Evolutionary conservation across 352 stramenopile genomes (phyloP).

Genomic region (Phytophthora cryptogea): DNA sequence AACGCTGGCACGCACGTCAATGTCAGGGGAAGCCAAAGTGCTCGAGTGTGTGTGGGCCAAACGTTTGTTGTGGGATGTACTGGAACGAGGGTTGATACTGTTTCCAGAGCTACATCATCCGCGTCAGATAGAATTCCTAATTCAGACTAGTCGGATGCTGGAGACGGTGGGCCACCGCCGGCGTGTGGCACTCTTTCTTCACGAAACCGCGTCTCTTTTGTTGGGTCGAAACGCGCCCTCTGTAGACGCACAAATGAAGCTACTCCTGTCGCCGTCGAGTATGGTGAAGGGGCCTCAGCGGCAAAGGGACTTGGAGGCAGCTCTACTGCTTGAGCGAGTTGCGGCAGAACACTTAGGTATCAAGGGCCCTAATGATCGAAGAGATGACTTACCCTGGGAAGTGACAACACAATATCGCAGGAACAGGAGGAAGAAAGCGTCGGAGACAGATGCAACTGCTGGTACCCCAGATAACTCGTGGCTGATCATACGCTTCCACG

Average conservation of each 20-base stretch:
- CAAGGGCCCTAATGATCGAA: constrained; percentile 1
- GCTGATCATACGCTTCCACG: constrained; percentile 76
- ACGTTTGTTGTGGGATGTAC: constrained; percentile 64
- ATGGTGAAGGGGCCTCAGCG: constrained; percentile 26
- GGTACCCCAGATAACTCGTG: constrained; percentile 48
- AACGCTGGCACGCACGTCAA: constrained; percentile 14
- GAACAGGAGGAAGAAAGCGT: constrained; percentile 23
- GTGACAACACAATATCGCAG: constrained; percentile 46
- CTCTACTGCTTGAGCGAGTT: constrained; percentile 57
- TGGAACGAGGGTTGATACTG: constrained; percentile 61
- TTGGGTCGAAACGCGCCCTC: constrained; percentile 33
- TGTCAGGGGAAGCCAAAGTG: constrained; percentile 41
- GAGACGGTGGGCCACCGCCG: constrained; percentile 63
- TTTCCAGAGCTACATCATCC: constrained; percentile 53
- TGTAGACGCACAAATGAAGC: constrained; percentile 18
- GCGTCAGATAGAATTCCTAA: constrained; percentile 69
- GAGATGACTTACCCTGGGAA: constrained; percentile 38
- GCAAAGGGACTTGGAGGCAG: constrained; percentile 59
- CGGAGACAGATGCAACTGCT: constrained; percentile 4
- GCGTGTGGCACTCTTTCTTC: constrained; percentile 72
- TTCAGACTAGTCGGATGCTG: constrained; percentile 69
- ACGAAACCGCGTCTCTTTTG: constrained; percentile 66
- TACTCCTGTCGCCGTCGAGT: constrained; percentile 34
- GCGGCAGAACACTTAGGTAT: constrained; percentile 62
- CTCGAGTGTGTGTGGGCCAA: constrained; percentile 73